A percentile compares a stretch with the other conserved stretches of the same genome.
Evolutionary conservation across 495 filamentous ascomycete genomes (phyloP).

Genomic region (Aspergillus asperescens): DNA sequence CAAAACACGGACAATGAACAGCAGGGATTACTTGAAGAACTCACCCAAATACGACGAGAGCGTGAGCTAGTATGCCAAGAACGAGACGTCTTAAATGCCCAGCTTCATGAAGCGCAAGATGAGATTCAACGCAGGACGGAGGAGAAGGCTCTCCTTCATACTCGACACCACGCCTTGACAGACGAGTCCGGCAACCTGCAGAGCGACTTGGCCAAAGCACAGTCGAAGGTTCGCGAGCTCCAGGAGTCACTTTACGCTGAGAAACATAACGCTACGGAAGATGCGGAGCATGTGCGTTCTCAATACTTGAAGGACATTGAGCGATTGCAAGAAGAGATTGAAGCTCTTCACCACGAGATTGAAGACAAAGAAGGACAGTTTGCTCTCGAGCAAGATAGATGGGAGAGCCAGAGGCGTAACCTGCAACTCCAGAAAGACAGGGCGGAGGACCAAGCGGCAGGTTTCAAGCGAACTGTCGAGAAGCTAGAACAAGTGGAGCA

Average conservation of each 20-base stretch:
- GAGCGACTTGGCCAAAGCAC: constrained; percentile 54
- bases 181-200: constrained; percentile 63
- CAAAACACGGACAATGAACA: constrained; percentile 40
- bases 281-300: constrained; percentile 49
- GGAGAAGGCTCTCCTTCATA: constrained; percentile 66
- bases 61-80: constrained; percentile 34
- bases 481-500: constrained; percentile 63
- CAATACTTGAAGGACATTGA: constrained; percentile 63
- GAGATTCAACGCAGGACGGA: constrained; percentile 55
- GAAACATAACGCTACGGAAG: constrained; percentile 52
- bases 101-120: constrained; percentile 47
- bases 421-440: constrained; percentile 61
- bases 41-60: constrained; percentile 35
- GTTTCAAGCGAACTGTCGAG: constrained; percentile 68
- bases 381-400: constrained; percentile 64
- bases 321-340: constrained; percentile 59
- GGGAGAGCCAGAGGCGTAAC: constrained; percentile 59
- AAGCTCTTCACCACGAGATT: constrained; percentile 64
- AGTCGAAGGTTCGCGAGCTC: constrained; percentile 51
- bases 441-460: constrained; percentile 61
- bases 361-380: constrained; percentile 67
- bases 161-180: constrained; percentile 63
- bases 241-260: constrained; percentile 54
- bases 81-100: constrained; percentile 36
- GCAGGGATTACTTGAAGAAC: constrained; percentile 38